Evolutionary conservation across 805 yeast genomes (phyloP).

Genomic region (Saccharomycopsis fermentans): DNA sequence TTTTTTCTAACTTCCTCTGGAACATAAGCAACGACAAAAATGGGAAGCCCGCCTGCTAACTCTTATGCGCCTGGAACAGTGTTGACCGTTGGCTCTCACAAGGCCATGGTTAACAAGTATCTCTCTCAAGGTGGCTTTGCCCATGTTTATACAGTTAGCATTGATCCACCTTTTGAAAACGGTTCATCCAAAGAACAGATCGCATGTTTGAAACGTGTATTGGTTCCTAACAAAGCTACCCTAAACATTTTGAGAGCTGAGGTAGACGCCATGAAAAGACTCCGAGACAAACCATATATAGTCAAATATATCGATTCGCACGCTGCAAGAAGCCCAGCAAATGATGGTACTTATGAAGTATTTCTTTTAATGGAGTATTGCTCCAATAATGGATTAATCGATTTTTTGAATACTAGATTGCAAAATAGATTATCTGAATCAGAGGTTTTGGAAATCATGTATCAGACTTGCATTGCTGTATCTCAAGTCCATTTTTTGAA

Average conservation of each 20-base stretch:
- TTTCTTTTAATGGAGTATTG: conserved; percentile 75
- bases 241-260: conserved; percentile 81
- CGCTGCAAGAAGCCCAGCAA: conserved; percentile 59
- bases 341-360: conserved; percentile 59
- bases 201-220: conserved; percentile 90
- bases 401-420: conserved; percentile 66
- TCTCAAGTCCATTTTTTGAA: conserved; percentile 65
- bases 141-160: conserved; percentile 75
- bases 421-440: conserved; percentile 55
- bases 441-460: conserved; percentile 60
- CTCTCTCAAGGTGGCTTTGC: conserved; percentile 93
- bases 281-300: conserved; percentile 66
- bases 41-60: conserved; percentile 41
- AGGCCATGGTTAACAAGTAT: conserved; percentile 56
- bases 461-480: conserved; percentile 61
- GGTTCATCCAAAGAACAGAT: conserved; percentile 31
- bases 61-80: conserved; percentile 69
- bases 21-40: not conserved
- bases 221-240: conserved; percentile 82
- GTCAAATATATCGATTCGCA: conserved; percentile 93
- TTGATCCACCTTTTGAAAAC: conserved; percentile 42
- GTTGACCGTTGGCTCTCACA: conserved; percentile 77
- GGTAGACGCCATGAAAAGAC: conserved; percentile 92
- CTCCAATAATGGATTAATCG: conserved; percentile 63
- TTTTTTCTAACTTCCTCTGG: too few species aligned